These are phyloP conservation scores for Rhizophora mangle DNA, from an alignment of 345 rosid species.

Conservation along the genomic window DNA sequence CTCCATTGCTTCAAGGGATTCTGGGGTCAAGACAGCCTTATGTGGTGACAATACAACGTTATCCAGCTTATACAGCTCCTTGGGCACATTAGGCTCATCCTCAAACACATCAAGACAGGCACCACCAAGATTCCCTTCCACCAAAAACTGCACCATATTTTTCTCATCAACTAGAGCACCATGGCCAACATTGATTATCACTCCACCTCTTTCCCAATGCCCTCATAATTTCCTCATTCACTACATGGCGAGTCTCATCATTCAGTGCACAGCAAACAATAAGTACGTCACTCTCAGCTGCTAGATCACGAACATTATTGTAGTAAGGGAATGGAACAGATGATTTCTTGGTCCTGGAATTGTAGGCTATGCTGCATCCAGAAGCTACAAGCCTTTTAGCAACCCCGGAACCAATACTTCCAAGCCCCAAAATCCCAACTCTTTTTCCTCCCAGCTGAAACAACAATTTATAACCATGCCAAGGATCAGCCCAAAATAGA, in stretches of 20 bases:
- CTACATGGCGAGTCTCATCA: constrained; percentile 10
- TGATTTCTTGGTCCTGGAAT: constrained; percentile 17
- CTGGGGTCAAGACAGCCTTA: constrained; percentile 9
- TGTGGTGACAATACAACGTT: constrained; percentile 28
- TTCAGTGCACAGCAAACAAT: constrained; percentile 11
- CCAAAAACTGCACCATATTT: constrained; percentile 17
- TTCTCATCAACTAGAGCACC: constrained; percentile 22
- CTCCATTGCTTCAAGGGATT: constrained; percentile 9
- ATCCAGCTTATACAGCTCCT: constrained; percentile 12
- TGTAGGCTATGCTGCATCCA: constrained; percentile 25
- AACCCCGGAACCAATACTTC: constrained; percentile 16
- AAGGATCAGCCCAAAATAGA: too few relatives aligned
- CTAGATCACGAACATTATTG: constrained; percentile 5
- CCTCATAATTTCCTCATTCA: constrained; percentile 14
- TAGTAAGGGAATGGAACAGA: constrained; percentile 16
- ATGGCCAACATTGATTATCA: constrained; percentile 24
- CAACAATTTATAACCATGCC: neutral
- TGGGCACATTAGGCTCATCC: constrained; percentile 21
- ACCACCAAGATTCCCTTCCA: constrained; percentile 15
- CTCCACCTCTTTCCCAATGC: constrained; percentile 19
- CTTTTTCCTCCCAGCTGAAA: constrained; percentile 23
- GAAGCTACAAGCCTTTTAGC: constrained; percentile 18
- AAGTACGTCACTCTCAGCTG: constrained; percentile 15
- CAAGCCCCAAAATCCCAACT: constrained; percentile 25
- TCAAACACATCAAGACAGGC: constrained; percentile 31